Conservation (phyloP, 2,329 filamentous ascomycete genomes). For the Arthrobotrys conoides region DNA sequence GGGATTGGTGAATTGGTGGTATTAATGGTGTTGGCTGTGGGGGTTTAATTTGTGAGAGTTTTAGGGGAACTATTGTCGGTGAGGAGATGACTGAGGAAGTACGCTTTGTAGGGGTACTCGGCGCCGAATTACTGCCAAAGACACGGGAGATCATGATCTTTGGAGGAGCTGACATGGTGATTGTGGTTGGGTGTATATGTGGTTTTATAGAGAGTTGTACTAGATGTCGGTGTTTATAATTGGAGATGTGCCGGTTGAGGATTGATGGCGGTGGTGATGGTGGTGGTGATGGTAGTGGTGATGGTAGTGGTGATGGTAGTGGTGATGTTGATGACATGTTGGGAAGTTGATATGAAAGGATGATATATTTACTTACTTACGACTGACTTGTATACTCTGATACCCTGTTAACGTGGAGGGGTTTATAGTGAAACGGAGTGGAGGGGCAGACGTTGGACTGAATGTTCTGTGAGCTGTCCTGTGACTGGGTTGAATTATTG, state of each 20-base stretch:
- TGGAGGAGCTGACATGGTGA: not conserved
- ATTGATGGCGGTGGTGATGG: not conserved
- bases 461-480: not conserved
- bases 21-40: not conserved
- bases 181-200: not conserved
- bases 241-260: not conserved
- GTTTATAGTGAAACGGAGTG: not conserved
- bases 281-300: not conserved
- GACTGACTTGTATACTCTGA: no score
- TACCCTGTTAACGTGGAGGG: not conserved
- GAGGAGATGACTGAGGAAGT: conserved; percentile 13
- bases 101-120: not conserved
- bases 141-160: conserved; percentile 7
- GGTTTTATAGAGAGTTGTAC: not conserved
- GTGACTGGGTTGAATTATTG: not conserved
- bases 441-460: not conserved
- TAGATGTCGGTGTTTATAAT: not conserved
- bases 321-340: no score
- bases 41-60: not conserved
- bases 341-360: no score
- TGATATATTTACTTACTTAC: no score
- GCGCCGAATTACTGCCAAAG: not conserved
- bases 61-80: not conserved
- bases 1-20: not conserved
- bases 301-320: not conserved